Evolutionary conservation across 129 eudicot genomes (phyloP).

Genomic region (Mikania micrantha): DNA sequence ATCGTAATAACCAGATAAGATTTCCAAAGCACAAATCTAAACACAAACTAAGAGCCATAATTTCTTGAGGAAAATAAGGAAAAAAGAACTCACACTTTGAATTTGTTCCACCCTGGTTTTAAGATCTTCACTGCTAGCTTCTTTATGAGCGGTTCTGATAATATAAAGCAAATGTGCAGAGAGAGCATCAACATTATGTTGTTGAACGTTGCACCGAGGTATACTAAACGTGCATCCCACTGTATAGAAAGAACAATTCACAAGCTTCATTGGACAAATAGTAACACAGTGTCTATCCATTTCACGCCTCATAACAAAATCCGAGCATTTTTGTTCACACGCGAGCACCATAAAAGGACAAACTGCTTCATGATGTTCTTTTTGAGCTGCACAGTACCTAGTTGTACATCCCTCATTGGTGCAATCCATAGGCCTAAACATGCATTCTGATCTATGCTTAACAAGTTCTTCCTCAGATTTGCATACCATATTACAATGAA

Average conservation of each 20-base stretch:
- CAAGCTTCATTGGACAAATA: conserved; percentile 80
- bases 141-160: conserved; percentile 49
- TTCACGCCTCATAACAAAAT: conserved; percentile 70
- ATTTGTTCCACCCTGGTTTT: conserved; percentile 55
- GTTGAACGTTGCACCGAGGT: conserved; percentile 47
- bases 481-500: conserved; percentile 60
- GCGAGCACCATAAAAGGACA: conserved; percentile 83
- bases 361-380: conserved; percentile 65
- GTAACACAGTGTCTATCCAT: conserved; percentile 97
- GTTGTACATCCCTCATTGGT: conserved; percentile 67
- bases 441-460: conserved; percentile 49
- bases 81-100: conserved; percentile 34
- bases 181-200: conserved; percentile 50
- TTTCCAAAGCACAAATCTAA: neutral
- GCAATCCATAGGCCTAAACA: conserved; percentile 60
- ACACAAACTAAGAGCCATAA: neutral
- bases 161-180: conserved; percentile 49
- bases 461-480: conserved; percentile 47
- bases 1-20: neutral
- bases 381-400: conserved; percentile 60
- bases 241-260: conserved; percentile 66
- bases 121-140: conserved; percentile 42
- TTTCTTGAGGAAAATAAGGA: neutral
- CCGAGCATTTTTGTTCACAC: conserved; percentile 86
- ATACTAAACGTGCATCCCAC: conserved; percentile 61